Evolutionary conservation across 176 grass and related monocot genomes (phyloP).

Genomic region (Aegilops longissima): DNA sequence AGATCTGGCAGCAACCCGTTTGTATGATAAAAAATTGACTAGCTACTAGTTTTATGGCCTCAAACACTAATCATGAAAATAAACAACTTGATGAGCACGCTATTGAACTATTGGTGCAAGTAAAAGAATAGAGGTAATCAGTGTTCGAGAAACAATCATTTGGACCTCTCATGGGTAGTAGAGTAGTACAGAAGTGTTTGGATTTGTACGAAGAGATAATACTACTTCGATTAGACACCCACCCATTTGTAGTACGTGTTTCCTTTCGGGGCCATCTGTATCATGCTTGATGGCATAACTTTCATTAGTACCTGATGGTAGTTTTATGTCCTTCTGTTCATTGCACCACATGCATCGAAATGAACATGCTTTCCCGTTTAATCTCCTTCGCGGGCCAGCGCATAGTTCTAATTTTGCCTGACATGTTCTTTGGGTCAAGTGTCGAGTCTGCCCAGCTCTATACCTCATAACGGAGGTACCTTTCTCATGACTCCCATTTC

Average conservation of each 20-base stretch:
- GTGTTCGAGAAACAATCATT: background rate
- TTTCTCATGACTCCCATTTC: background rate
- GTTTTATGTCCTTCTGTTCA: slow-evolving; percentile 1
- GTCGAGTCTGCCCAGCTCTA: slow-evolving; percentile 2
- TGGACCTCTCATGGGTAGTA: background rate
- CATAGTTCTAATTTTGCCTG: background rate
- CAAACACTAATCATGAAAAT: background rate
- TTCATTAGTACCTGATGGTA: background rate
- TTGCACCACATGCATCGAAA: background rate
- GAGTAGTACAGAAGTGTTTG: background rate
- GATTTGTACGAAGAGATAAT: background rate
- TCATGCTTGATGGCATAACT: background rate
- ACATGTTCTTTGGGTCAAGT: background rate
- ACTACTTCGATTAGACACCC: background rate
- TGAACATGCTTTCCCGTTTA: background rate
- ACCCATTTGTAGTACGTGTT: background rate
- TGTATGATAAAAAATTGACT: background rate
- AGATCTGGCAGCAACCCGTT: no score
- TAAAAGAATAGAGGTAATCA: background rate
- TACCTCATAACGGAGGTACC: background rate
- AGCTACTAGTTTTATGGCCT: background rate
- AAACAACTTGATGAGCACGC: background rate
- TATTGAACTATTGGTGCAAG: slow-evolving; percentile 2
- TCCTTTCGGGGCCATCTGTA: no score
- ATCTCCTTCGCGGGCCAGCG: background rate